phyloP scores from a whole-genome alignment of 352 stramenopile genomes.

The Globisporangium recalcitrans region DNA sequence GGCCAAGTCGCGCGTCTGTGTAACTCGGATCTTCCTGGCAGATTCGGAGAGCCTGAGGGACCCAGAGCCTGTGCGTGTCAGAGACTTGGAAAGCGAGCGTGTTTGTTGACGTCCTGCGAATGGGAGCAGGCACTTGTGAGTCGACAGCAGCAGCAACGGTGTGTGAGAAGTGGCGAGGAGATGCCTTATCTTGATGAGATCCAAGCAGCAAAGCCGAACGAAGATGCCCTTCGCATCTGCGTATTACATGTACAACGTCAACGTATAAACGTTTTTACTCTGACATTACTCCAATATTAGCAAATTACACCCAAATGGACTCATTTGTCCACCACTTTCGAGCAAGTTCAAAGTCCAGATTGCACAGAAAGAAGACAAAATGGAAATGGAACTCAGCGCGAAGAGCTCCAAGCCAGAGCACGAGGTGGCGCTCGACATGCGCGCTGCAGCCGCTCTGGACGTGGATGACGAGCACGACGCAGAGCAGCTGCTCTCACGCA shows the following conservation, averaged over 20 bases:
- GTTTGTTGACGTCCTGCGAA: background rate
- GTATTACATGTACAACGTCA: background rate
- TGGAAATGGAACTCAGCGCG: background rate
- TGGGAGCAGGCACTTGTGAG: background rate
- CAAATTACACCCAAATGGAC: background rate
- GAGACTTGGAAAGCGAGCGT: background rate
- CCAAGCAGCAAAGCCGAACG: background rate
- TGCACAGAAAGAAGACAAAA: no score
- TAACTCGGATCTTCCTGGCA: background rate
- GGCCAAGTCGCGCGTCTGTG: slow-evolving; percentile 5
- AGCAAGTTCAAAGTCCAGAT: no score
- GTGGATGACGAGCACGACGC: background rate
- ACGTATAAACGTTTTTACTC: background rate
- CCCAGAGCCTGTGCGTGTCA: no score
- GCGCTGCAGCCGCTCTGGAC: background rate
- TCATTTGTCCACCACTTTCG: no score
- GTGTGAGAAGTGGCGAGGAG: background rate
- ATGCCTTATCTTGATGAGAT: background rate
- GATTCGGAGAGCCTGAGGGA: background rate
- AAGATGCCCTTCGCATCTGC: background rate
- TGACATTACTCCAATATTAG: background rate
- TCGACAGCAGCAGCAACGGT: background rate
- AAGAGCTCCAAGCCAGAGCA: background rate
- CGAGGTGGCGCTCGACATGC: slow-evolving; percentile 15
- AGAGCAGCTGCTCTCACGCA: background rate